phyloP scores from a whole-genome alignment of 2,329 filamentous ascomycete species.

The Cryphonectria radicalis region DNA sequence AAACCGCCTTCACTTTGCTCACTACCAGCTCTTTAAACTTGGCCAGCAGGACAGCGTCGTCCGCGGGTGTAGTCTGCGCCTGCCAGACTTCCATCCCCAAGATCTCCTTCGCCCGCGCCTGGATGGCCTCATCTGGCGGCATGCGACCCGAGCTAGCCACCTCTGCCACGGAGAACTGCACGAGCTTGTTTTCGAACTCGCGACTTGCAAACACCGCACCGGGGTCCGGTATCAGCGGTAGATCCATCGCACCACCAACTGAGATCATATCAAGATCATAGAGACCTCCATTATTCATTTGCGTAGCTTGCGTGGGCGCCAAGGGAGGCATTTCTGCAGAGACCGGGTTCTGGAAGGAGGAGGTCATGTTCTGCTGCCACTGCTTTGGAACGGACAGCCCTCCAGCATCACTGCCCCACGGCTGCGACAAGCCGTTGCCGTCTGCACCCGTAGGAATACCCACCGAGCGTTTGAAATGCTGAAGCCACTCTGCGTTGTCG shows the following conservation, averaged over 20 bases:
- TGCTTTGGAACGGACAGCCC: background rate
- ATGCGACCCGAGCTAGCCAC: slow-evolving; percentile 45
- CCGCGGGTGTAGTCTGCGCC: slow-evolving; percentile 53
- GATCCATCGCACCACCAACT: background rate
- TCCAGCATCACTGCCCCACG: background rate
- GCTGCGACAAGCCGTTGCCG: slow-evolving; percentile 53
- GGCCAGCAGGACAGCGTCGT: slow-evolving; percentile 55
- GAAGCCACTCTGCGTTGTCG: slow-evolving; percentile 67
- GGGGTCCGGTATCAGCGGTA: slow-evolving; percentile 29
- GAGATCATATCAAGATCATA: background rate
- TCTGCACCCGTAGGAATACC: slow-evolving; percentile 54
- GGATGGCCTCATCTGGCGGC: slow-evolving; percentile 53
- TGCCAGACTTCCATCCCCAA: slow-evolving; percentile 39
- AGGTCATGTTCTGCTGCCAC: slow-evolving; percentile 36
- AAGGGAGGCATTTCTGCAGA: slow-evolving; percentile 20
- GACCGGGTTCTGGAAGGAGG: slow-evolving; percentile 35
- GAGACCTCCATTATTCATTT: background rate
- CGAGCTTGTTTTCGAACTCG: slow-evolving; percentile 60
- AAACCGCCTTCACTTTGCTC: slow-evolving; percentile 34
- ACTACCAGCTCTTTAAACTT: slow-evolving; percentile 57
- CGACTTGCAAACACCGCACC: slow-evolving; percentile 61
- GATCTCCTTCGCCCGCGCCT: slow-evolving; percentile 53
- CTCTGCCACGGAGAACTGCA: slow-evolving; percentile 51
- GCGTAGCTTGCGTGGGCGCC: slow-evolving; percentile 34
- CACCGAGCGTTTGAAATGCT: slow-evolving; percentile 63